Conservation (phyloP, 73 alveolate genomes). For the Paramecium biaurelia region DNA sequence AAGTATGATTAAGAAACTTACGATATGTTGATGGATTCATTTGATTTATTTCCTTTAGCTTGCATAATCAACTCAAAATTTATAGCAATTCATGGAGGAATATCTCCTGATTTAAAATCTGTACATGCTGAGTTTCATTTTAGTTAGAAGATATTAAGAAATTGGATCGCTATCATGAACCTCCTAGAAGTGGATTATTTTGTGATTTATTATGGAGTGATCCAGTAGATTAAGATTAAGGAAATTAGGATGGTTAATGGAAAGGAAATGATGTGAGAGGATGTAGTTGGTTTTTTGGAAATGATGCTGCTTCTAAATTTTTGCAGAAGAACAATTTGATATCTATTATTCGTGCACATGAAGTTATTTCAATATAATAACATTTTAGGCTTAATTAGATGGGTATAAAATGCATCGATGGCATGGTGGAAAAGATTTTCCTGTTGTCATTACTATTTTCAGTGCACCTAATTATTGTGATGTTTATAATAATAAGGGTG, state of each 20-base stretch:
- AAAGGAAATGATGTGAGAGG: conserved; percentile 79
- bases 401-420: conserved; percentile 96
- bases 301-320: conserved; percentile 78
- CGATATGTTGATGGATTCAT: conserved; percentile 79
- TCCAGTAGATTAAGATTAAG: conserved; percentile 86
- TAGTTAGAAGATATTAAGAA: conserved; percentile 80
- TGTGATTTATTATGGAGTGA: conserved; percentile 90
- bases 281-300: conserved; percentile 82
- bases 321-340: conserved; percentile 73
- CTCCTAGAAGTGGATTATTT: conserved; percentile 82
- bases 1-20: conserved; percentile 78
- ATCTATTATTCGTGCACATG: conserved; percentile 91
- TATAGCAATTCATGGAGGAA: conserved; percentile 86
- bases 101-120: conserved; percentile 82
- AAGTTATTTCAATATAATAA: neutral
- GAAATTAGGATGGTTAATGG: conserved; percentile 66
- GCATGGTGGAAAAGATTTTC: conserved; percentile 90
- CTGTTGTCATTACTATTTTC: conserved; percentile 92
- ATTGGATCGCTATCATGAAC: conserved; percentile 75
- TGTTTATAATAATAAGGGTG: conserved; percentile 94
- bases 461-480: conserved; percentile 97
- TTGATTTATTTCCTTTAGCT: conserved; percentile 81
- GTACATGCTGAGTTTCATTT: neutral
- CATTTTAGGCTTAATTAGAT: conserved; percentile 58
- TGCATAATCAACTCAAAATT: conserved; percentile 77